phyloP scores from a whole-genome alignment of 2,329 filamentous ascomycete species.

The Fulvia fulva region DNA sequence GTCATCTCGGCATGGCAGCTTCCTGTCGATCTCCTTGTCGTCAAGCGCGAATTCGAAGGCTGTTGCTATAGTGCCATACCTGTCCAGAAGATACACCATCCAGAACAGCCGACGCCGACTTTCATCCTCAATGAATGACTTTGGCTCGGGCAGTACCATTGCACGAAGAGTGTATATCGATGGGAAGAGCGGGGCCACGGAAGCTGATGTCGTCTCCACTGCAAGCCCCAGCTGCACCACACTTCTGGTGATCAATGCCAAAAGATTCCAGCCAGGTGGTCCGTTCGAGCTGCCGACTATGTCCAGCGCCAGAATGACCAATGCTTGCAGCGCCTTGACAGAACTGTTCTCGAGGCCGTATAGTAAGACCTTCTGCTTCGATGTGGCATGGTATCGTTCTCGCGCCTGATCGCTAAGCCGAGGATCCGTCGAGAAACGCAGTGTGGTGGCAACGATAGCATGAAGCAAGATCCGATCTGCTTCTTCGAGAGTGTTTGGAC shows the following conservation, averaged over 20 bases:
- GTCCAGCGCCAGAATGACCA: conserved; percentile 82
- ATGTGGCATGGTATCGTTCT: conserved; percentile 70
- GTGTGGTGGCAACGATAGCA: conserved; percentile 81
- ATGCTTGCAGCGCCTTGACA: conserved; percentile 78
- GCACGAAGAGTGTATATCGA: conserved; percentile 88
- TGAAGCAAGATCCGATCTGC: conserved; percentile 79
- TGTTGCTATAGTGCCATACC: conserved; percentile 85
- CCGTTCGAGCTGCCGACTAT: conserved; percentile 84
- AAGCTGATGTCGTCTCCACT: conserved; percentile 75
- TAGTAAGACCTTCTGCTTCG: conserved; percentile 80
- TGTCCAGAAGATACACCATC: conserved; percentile 88
- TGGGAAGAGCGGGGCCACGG: conserved; percentile 71
- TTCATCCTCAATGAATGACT: conserved; percentile 86
- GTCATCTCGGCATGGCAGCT: conserved; percentile 81
- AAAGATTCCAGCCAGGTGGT: conserved; percentile 85
- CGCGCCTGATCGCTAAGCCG: conserved; percentile 70
- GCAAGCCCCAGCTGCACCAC: conserved; percentile 84
- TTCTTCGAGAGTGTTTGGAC: conserved; percentile 70
- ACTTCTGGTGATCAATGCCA: conserved; percentile 82
- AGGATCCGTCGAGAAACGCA: conserved; percentile 76
- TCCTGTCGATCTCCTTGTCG: conserved; percentile 84
- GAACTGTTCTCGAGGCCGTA: conserved; percentile 88
- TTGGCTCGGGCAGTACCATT: conserved; percentile 77
- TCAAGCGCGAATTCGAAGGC: conserved; percentile 88
- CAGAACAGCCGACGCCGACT: conserved; percentile 80